Percentiles rank a stretch among this genome's conserved stretches.
These are phyloP conservation scores for Russula sp. DNA, from an alignment of 768 basidiomycete species.

Conservation along the genomic window DNA sequence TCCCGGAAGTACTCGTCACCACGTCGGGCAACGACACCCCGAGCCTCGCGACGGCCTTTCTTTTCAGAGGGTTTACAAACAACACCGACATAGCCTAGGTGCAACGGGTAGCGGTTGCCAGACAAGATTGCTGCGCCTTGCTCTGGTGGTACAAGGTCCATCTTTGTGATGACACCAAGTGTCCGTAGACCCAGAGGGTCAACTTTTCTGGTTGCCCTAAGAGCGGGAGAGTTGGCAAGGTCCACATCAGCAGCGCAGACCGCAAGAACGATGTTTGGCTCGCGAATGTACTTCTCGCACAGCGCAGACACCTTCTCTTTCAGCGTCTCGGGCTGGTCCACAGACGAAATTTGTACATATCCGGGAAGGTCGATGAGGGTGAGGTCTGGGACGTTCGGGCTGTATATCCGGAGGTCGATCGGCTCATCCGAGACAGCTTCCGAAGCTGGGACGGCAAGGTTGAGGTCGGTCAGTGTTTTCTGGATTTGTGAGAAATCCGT, in stretches of 20 bases:
- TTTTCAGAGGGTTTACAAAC: slow-evolving; percentile 75
- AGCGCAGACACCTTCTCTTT: slow-evolving; percentile 87
- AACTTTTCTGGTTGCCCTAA: slow-evolving; percentile 87
- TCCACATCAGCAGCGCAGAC: slow-evolving; percentile 99
- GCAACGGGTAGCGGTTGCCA: slow-evolving; percentile 93
- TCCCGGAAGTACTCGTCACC: slow-evolving; percentile 65
- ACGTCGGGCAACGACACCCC: slow-evolving; percentile 44
- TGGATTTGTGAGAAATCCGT: slow-evolving; percentile 91
- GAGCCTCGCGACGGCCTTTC: slow-evolving; percentile 44
- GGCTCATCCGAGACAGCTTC: slow-evolving; percentile 92
- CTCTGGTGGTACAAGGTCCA: slow-evolving; percentile 91
- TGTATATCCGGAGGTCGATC: slow-evolving; percentile 95
- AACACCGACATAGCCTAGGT: slow-evolving; percentile 95
- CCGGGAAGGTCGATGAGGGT: slow-evolving; percentile 97
- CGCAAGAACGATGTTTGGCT: slow-evolving; percentile 99
- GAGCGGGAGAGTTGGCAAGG: slow-evolving; percentile 93
- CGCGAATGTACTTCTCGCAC: slow-evolving; percentile 97
- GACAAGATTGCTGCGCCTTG: slow-evolving; percentile 74
- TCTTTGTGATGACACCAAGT: slow-evolving; percentile 97
- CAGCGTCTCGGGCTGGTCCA: slow-evolving; percentile 93
- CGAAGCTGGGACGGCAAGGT: slow-evolving; percentile 83
- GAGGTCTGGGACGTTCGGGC: slow-evolving; percentile 92
- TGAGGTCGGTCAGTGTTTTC: slow-evolving; percentile 88
- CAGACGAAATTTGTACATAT: slow-evolving; percentile 89
- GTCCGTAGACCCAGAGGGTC: slow-evolving; percentile 94